Conservation (phyloP, 2,329 filamentous ascomycete genomes). For the Ceratocystis cacaofunesta region DNA sequence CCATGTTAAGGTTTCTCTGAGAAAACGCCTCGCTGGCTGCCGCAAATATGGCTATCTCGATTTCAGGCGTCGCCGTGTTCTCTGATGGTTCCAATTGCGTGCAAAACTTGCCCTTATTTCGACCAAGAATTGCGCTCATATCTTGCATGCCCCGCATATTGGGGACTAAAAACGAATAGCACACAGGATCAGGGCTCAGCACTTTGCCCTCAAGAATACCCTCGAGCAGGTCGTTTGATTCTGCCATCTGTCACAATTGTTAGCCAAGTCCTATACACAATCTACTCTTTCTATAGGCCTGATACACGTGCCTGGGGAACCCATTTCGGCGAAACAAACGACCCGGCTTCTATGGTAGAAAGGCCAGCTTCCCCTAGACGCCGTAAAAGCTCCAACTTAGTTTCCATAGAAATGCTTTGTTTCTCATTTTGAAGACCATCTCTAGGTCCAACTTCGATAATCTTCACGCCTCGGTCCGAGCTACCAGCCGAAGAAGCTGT, state of each 20-base stretch:
- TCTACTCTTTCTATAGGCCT: background rate
- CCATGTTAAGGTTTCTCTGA: slow-evolving; percentile 68
- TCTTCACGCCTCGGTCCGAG: slow-evolving; percentile 36
- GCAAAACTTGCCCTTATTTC: slow-evolving; percentile 35
- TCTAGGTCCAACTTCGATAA: slow-evolving; percentile 72
- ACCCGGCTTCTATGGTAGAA: slow-evolving; percentile 62
- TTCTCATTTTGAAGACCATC: slow-evolving; percentile 84
- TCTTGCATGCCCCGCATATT: slow-evolving; percentile 59
- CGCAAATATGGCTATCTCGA: slow-evolving; percentile 70
- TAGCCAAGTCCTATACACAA: background rate
- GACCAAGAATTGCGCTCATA: slow-evolving; percentile 39
- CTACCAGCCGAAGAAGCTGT: slow-evolving; percentile 7
- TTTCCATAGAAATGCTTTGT: slow-evolving; percentile 50
- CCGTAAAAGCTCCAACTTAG: slow-evolving; percentile 63
- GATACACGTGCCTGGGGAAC: slow-evolving; percentile 52
- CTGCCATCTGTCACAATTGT: slow-evolving; percentile 48
- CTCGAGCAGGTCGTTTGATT: slow-evolving; percentile 58
- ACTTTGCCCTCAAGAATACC: slow-evolving; percentile 47
- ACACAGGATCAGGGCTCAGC: slow-evolving; percentile 40
- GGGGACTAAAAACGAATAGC: slow-evolving; percentile 68
- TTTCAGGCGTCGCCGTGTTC: slow-evolving; percentile 31
- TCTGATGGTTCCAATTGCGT: slow-evolving; percentile 35
- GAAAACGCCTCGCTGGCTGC: slow-evolving; percentile 71
- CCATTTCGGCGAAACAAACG: slow-evolving; percentile 73
- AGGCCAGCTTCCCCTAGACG: slow-evolving; percentile 54